Conservation (phyloP, 2,329 filamentous ascomycete species). For the Cladosporium oxysporum region DNA sequence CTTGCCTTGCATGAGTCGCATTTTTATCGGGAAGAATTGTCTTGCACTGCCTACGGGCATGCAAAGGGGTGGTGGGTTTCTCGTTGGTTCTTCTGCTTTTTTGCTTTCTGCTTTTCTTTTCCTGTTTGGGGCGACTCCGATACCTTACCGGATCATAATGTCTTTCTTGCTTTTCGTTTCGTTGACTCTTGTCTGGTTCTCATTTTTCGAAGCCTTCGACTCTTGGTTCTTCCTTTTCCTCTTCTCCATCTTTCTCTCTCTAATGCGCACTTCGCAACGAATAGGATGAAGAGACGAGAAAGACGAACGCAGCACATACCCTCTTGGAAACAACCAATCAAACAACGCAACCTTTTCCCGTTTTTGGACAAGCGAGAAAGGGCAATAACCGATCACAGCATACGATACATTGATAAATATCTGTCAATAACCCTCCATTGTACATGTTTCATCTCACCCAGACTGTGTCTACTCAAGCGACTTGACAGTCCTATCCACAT, state of each 20-base stretch:
- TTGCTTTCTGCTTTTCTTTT: neutral
- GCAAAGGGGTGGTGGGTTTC: neutral
- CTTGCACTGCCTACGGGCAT: conserved; percentile 4
- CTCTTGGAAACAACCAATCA: neutral
- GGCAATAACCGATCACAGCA: neutral
- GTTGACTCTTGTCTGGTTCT: neutral
- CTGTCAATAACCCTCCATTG: neutral
- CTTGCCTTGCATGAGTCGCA: conserved; percentile 4
- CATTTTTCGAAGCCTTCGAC: neutral
- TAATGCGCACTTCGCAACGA: neutral
- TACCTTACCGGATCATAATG: conserved; percentile 11
- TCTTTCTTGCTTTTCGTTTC: neutral
- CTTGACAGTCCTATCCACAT: no score
- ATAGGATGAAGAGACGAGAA: conserved; percentile 5
- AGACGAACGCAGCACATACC: neutral
- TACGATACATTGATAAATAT: neutral
- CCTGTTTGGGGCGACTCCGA: neutral
- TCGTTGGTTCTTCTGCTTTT: neutral
- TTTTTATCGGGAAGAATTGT: conserved; percentile 4
- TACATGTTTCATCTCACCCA: neutral
- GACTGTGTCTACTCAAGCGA: no score
- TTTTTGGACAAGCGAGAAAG: neutral
- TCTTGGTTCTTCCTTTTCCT: neutral
- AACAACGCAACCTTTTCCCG: neutral
- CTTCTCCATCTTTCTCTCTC: neutral